Evolutionary conservation across 2,329 filamentous ascomycete species (phyloP), one percentile per base, ranked within the genome.

Genomic region (Penicillium hordei): DNA sequence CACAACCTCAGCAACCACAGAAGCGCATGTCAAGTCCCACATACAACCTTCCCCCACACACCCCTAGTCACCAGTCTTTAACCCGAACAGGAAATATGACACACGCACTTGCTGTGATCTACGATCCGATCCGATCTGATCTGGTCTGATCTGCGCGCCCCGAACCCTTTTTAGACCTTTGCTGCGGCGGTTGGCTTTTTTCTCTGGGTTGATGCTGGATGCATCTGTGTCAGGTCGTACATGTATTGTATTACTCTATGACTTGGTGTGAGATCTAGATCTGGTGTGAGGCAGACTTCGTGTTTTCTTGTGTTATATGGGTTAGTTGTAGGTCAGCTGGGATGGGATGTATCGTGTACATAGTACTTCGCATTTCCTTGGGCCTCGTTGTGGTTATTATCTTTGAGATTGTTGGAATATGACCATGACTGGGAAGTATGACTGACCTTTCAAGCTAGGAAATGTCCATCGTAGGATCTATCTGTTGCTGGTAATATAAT

Each of bases 231-330:
- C 25, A 55, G 23, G 53, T 52, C 19, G 19, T 21, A 39, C 39
- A 21, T 31, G 17, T 40, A 36, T 49, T 21, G 44, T 50, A 40
- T 27, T 5, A 50, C 45, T n/a, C 17, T 39, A 49, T 34, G 8
- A 49, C 44, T 10, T 12, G n/a, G 33, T 33, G 10, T 7, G 10
- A 42, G 52, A 55, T 55, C 52, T 19, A 48, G 42, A 54, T 48
- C 42, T 48, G 42, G 40, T 27, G 51, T 38, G 17, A 45, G 31
- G 29, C 9, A 5, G 21, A n/a, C 10, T 17, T 33, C 29, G 33
- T 31, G 23, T 0, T 34, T 21, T 19, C 6, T 10, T 23, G 33
- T 50, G 29, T 29, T 13, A 39, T 39, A 12, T n/a, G 46, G 23
- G 42, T 25, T 25, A 13, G 19, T 29, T 46, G 44, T 33, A 46